Evolutionary conservation across 2,329 filamentous ascomycete species (phyloP).

Genomic region (Westerdykella sp.): DNA sequence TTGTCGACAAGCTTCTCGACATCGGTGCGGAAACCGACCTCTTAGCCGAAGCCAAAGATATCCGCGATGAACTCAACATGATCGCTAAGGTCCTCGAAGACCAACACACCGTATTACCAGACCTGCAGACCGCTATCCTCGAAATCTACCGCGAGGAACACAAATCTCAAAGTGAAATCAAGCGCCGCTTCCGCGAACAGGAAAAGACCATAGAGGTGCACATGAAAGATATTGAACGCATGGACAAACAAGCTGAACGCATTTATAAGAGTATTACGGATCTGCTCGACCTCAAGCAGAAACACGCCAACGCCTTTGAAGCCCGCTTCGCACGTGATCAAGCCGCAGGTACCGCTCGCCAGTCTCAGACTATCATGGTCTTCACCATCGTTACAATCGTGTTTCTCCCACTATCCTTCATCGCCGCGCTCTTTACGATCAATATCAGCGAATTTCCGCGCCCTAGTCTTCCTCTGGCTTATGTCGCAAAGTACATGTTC

Average conservation of each 20-base stretch:
- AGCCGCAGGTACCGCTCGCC: slow-evolving; percentile 53
- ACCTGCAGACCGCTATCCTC: slow-evolving; percentile 43
- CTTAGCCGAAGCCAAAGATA: slow-evolving; percentile 60
- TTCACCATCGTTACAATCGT: slow-evolving; percentile 56
- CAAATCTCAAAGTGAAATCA: slow-evolving; percentile 43
- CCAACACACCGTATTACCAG: slow-evolving; percentile 44
- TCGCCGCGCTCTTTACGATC: slow-evolving; percentile 52
- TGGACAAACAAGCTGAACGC: slow-evolving; percentile 56
- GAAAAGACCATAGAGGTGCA: slow-evolving; percentile 53
- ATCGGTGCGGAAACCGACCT: slow-evolving; percentile 57
- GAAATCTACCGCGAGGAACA: slow-evolving; percentile 34
- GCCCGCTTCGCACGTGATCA: slow-evolving; percentile 57
- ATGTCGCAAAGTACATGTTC: slow-evolving; percentile 52
- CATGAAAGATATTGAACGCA: slow-evolving; percentile 55
- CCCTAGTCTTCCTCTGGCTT: slow-evolving; percentile 40
- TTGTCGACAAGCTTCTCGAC: slow-evolving; percentile 53
- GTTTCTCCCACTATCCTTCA: slow-evolving; percentile 52
- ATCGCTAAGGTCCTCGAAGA: slow-evolving; percentile 49
- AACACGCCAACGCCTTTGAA: slow-evolving; percentile 62
- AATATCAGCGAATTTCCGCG: slow-evolving; percentile 47
- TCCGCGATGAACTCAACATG: slow-evolving; percentile 62
- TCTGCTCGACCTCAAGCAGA: slow-evolving; percentile 62
- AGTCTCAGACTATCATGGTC: slow-evolving; percentile 53
- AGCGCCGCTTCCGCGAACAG: slow-evolving; percentile 52
- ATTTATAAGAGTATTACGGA: slow-evolving; percentile 57